phyloP scores from a whole-genome alignment of 192 early-diverging fungal genomes.

The Blastocladiella britannica region DNA sequence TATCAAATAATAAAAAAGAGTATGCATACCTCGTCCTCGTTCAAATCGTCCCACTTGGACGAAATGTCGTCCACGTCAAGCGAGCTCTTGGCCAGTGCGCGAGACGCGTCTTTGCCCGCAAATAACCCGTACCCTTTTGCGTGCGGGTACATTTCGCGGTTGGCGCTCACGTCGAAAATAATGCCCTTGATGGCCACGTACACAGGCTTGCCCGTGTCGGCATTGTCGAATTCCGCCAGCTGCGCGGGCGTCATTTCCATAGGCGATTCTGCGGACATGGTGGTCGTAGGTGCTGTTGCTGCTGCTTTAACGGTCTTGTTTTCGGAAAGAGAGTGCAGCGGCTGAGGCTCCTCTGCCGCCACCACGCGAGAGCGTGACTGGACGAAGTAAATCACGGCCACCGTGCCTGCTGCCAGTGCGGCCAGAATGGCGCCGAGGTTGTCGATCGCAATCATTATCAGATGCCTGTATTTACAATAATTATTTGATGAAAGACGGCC shows the following conservation, averaged over 20 bases:
- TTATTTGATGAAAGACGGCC: too few species aligned
- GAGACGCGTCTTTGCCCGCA: conserved; percentile 60
- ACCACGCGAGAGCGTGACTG: too few species aligned
- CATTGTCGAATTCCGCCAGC: conserved; percentile 40
- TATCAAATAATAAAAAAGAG: background rate
- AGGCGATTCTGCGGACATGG: too few species aligned
- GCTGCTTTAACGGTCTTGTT: too few species aligned
- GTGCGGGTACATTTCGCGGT: conserved; percentile 40
- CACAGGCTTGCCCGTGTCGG: conserved; percentile 29
- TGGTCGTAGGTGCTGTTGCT: too few species aligned
- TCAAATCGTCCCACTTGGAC: conserved; percentile 43
- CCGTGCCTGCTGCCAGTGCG: too few species aligned
- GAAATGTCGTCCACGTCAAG: conserved; percentile 47
- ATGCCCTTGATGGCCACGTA: conserved; percentile 70
- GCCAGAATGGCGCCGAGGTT: too few species aligned
- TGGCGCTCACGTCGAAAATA: conserved; percentile 51
- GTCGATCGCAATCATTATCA: too few species aligned
- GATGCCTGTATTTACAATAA: too few species aligned
- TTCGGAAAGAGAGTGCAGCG: too few species aligned
- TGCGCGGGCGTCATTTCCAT: conserved; percentile 34
- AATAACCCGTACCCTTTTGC: conserved; percentile 49
- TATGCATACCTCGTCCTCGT: conserved; percentile 35
- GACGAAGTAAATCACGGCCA: too few species aligned
- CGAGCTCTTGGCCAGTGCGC: conserved; percentile 46
- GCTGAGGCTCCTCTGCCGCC: too few species aligned